These are phyloP conservation scores for Wallacemonas collosoma DNA, from an alignment of 208 protist species.

Conservation along the genomic window DNA sequence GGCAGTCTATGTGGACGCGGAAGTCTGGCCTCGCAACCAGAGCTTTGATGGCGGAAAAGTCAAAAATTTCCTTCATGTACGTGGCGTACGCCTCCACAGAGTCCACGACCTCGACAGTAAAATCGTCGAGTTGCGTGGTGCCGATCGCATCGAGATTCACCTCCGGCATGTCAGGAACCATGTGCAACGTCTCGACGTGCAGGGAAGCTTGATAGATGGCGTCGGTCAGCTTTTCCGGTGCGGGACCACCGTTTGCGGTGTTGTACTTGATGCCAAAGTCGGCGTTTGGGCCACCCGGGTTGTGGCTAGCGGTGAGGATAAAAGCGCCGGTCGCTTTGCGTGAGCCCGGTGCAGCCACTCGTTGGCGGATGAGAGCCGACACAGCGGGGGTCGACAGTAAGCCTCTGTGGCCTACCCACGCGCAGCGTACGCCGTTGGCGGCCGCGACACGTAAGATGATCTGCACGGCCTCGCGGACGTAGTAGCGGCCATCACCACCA, in stretches of 20 bases:
- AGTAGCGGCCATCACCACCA: slow-evolving; percentile 97
- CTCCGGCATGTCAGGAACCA: slow-evolving; percentile 52
- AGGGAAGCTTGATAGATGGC: slow-evolving; percentile 92
- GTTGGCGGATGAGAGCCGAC: slow-evolving; percentile 92
- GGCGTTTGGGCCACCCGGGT: slow-evolving; percentile 95
- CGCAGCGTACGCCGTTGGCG: slow-evolving; percentile 89
- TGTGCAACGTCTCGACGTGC: slow-evolving; percentile 60
- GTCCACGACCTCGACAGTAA: slow-evolving; percentile 94
- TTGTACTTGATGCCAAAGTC: slow-evolving; percentile 99
- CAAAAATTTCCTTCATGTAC: slow-evolving; percentile 95
- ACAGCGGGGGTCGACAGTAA: slow-evolving; percentile 97
- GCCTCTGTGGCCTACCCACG: slow-evolving; percentile 93
- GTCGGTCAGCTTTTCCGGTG: slow-evolving; percentile 94
- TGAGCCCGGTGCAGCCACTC: slow-evolving; percentile 37
- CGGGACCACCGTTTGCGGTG: slow-evolving; percentile 96
- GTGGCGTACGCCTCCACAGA: slow-evolving; percentile 87
- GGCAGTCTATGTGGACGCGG: slow-evolving; percentile 90
- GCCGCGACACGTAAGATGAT: slow-evolving; percentile 94
- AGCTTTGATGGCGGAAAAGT: slow-evolving; percentile 84
- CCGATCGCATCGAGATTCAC: slow-evolving; percentile 63
- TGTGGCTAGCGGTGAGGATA: slow-evolving; percentile 98
- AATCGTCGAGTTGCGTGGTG: slow-evolving; percentile 31
- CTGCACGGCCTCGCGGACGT: slow-evolving; percentile 90
- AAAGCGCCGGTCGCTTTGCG: slow-evolving; percentile 85
- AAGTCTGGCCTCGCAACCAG: slow-evolving; percentile 87